phyloP scores from a whole-genome alignment of 352 stramenopile species.

The Phytophthora cactorum region DNA sequence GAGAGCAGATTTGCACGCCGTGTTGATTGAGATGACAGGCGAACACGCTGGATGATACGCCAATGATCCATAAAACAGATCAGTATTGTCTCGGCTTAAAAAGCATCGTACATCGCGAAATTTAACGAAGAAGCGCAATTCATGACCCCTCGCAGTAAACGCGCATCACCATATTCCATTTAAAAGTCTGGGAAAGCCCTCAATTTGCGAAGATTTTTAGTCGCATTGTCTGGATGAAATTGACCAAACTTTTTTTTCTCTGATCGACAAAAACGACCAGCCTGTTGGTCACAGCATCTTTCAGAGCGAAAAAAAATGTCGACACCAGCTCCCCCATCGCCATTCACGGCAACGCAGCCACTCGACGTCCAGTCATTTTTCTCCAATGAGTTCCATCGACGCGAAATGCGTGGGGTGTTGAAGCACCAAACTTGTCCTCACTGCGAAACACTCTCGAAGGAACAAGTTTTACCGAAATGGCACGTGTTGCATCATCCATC shows the following conservation, averaged over 20 bases:
- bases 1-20: conserved; percentile 32
- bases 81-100: conserved; percentile 29
- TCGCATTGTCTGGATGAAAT: conserved; percentile 13
- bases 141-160: conserved; percentile 20
- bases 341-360: conserved; percentile 41
- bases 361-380: conserved; percentile 20
- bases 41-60: conserved; percentile 40
- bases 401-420: neutral
- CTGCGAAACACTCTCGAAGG: neutral
- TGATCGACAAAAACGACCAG: conserved; percentile 22
- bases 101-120: conserved; percentile 5
- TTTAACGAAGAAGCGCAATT: conserved; percentile 10
- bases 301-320: conserved; percentile 40
- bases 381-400: neutral
- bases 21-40: conserved; percentile 36
- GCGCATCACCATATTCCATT: neutral
- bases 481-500: conserved; percentile 1
- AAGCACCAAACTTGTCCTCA: neutral
- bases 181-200: conserved; percentile 11
- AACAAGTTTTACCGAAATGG: conserved; percentile 8
- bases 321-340: conserved; percentile 23
- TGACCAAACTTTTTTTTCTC: conserved; percentile 9
- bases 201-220: conserved; percentile 17
- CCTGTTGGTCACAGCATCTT: conserved; percentile 19
- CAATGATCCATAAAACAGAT: conserved; percentile 39